Evolutionary conservation across 2,329 filamentous ascomycete genomes (phyloP), one percentile per base, ranked within the genome.

Genomic region (Lanzia echinophila): DNA sequence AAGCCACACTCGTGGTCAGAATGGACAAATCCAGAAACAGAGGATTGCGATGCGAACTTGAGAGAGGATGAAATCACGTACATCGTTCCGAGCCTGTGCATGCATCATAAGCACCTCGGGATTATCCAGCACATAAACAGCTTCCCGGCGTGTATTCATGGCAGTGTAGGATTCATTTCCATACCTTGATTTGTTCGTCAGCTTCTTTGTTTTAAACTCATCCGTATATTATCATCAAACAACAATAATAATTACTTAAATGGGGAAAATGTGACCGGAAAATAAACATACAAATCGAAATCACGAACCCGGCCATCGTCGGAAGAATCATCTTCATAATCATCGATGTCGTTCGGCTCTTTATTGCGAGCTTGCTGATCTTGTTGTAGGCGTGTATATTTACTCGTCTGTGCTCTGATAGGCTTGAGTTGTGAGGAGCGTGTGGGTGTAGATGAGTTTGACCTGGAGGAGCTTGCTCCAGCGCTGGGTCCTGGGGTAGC

Each of bases 71-170:
- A 50, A 31, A 41, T 10, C 17, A 72, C 78, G 61, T 64, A 84
- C 82, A 60, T 82, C 76, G 32, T 73, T 73, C 31, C 72, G 72
- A 58, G 75, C 75, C 59, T 78, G 73, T 2, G 82, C 78, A 41
- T 80, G 75, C 71, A 81, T 81, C 73, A 82, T 79, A 46, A 85
- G 68, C 53, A 79, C 68, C 62, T 84, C 81, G 0, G 80, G 81
- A 24, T 67, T 75, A 58, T 81, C 77, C 2, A 85, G 73, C 38
- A 83, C 73, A 11, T 75, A 70, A 19, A 76, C 70, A 12, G 81
- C 81, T 57, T 75, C 72, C 43, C 75, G 71, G 13, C 75, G 73
- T 31, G 42, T 58, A 47, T 61, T 56, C 3, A 56, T 51, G 5
- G 42, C 52, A 6, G 60, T 60, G 46, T 63, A 66, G 2, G 58